Conservation (phyloP, 768 basidiomycete genomes). For the Pleurotus tuber-regium region DNA sequence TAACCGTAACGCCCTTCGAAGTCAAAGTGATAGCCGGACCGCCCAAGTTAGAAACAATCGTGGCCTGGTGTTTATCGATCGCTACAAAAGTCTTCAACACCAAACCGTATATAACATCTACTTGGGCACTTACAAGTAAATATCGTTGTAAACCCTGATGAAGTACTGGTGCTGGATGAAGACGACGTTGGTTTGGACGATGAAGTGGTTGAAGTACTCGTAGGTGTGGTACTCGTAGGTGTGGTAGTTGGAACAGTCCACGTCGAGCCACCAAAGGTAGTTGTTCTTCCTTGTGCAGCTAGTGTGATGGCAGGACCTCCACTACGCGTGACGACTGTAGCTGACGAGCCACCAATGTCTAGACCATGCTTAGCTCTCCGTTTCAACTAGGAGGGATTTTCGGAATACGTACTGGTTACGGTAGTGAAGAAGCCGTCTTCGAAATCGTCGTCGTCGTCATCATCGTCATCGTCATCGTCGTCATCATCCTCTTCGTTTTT, state of each 20-base stretch:
- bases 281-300: slow-evolving; percentile 11
- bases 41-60: slow-evolving; percentile 7
- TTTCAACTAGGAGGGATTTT: neutral
- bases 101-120: too few relatives aligned
- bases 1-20: slow-evolving; percentile 3
- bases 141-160: slow-evolving; percentile 5
- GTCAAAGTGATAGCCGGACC: slow-evolving; percentile 10
- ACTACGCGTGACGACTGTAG: slow-evolving; percentile 10
- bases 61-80: slow-evolving; percentile 4
- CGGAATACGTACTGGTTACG: neutral
- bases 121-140: slow-evolving; percentile 1
- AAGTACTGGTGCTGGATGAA: neutral
- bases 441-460: slow-evolving; percentile 3
- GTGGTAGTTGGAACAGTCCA: slow-evolving; percentile 5
- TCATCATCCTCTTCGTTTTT: slow-evolving; percentile 6
- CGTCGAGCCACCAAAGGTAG: slow-evolving; percentile 11
- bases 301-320: slow-evolving; percentile 12
- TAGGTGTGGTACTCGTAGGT: neutral
- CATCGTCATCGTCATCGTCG: slow-evolving; percentile 6
- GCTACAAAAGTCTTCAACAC: neutral
- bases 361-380: neutral
- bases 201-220: neutral
- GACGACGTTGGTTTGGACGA: too few relatives aligned
- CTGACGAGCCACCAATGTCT: slow-evolving; percentile 6
- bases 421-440: neutral